Conservation (phyloP, 768 basidiomycete species). For the Amanita thiersii region DNA sequence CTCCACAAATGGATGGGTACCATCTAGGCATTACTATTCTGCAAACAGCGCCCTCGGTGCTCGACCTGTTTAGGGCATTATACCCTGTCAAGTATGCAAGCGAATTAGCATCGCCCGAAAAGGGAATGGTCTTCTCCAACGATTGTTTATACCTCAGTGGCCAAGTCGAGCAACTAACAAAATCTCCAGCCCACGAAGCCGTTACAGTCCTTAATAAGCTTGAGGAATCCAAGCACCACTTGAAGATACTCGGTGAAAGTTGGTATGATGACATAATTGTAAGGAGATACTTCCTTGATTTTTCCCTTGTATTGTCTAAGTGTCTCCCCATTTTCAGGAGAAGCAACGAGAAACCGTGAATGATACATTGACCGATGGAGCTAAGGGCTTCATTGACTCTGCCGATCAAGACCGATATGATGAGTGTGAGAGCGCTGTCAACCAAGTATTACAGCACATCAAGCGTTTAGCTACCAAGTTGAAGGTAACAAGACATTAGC, state of each 20-base stretch:
- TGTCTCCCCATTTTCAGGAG: too few relatives aligned
- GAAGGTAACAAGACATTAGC: conserved; percentile 42
- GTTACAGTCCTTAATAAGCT: conserved; percentile 35
- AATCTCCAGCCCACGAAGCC: conserved; percentile 12
- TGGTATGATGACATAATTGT: conserved; percentile 71
- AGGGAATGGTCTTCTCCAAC: conserved; percentile 73
- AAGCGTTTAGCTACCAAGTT: conserved; percentile 55
- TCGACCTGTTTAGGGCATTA: conserved; percentile 77
- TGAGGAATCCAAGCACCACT: conserved; percentile 38
- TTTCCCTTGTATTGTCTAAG: conserved; percentile 5
- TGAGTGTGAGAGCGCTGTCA: conserved; percentile 65
- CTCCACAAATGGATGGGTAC: conserved; percentile 20
- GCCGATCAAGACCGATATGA: conserved; percentile 69
- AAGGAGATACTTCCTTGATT: conserved; percentile 18
- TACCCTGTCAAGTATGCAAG: conserved; percentile 56
- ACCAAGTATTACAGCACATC: conserved; percentile 53
- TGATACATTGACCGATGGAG: conserved; percentile 38
- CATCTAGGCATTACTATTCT: conserved; percentile 48
- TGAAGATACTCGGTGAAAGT: conserved; percentile 53
- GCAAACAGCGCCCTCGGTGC: conserved; percentile 52
- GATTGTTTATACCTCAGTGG: conserved; percentile 63
- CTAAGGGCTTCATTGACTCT: conserved; percentile 62
- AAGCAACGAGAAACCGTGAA: conserved; percentile 36
- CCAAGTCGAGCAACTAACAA: conserved; percentile 35
- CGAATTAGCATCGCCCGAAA: conserved; percentile 40